Percentiles rank a stretch among this genome's conserved stretches.
These are phyloP conservation scores for Martiniozyma asiatica DNA, from an alignment of 1,139 yeast species.

Conservation along the genomic window DNA sequence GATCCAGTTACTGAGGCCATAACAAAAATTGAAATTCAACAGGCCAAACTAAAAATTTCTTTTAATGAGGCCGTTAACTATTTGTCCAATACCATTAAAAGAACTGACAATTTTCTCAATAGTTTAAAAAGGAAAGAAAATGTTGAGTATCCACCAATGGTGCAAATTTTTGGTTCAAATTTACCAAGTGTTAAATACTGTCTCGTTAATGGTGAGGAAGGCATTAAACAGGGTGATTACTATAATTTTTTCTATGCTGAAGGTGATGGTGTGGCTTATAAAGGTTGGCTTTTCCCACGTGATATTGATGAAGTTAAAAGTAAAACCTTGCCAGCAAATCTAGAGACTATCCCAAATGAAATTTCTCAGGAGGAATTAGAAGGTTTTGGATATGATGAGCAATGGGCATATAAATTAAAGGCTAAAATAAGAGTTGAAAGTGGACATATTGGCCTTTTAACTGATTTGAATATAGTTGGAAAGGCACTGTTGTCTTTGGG, in stretches of 20 bases:
- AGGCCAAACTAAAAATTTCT: conserved; percentile 20
- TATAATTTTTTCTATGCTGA: conserved; percentile 73
- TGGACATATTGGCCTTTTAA: conserved; percentile 74
- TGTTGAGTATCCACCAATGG: conserved; percentile 66
- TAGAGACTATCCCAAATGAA: background rate
- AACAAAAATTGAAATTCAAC: conserved; percentile 9
- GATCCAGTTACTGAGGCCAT: conserved; percentile 13
- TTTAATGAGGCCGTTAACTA: conserved; percentile 58
- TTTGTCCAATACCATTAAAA: conserved; percentile 44
- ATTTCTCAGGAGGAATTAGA: conserved; percentile 1
- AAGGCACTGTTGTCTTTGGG: too few relatives aligned
- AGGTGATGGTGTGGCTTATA: conserved; percentile 89
- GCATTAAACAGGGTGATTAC: conserved; percentile 59
- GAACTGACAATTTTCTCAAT: conserved; percentile 46
- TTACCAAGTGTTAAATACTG: conserved; percentile 83
- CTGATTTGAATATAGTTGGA: conserved; percentile 63
- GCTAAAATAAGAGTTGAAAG: conserved; percentile 53
- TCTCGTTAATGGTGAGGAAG: conserved; percentile 47
- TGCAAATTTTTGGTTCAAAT: conserved; percentile 63
- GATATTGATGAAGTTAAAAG: conserved; percentile 23
- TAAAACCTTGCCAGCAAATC: background rate
- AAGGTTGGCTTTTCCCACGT: conserved; percentile 73
- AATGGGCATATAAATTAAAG: conserved; percentile 38
- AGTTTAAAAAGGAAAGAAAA: conserved; percentile 44
- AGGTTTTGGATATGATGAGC: conserved; percentile 22